Percentiles rank a stretch among this genome's conserved stretches.
These are phyloP conservation scores for Zalerion maritima DNA, from an alignment of 495 filamentous ascomycete species.

Conservation along the genomic window DNA sequence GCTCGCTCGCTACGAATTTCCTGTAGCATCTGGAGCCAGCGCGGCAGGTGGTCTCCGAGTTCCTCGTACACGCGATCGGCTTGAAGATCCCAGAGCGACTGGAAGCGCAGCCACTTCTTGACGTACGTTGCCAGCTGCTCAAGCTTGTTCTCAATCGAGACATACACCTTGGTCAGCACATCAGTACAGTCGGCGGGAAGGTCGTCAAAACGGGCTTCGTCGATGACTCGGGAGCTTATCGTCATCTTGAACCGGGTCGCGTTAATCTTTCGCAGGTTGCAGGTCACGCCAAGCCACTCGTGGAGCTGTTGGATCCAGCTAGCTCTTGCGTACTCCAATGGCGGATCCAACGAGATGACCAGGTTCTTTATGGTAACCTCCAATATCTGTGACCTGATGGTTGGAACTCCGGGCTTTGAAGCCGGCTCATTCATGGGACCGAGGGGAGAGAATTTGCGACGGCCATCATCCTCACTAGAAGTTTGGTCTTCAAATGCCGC, in stretches of 20 bases:
- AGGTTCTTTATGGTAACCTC: conserved; percentile 95
- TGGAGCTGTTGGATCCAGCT: conserved; percentile 91
- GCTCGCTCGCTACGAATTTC: conserved; percentile 86
- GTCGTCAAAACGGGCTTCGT: conserved; percentile 66
- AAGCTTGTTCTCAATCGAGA: conserved; percentile 63
- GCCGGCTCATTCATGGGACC: conserved; percentile 28
- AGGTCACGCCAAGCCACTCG: conserved; percentile 81
- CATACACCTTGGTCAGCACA: conserved; percentile 64
- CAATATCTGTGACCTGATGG: conserved; percentile 57
- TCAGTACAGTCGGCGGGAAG: conserved; percentile 70
- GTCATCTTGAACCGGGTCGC: conserved; percentile 88
- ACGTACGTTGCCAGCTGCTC: conserved; percentile 66
- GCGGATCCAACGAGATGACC: conserved; percentile 86
- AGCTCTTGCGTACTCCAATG: conserved; percentile 77
- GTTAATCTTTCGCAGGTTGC: conserved; percentile 82
- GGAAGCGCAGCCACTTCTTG: conserved; percentile 95
- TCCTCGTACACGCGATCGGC: conserved; percentile 86
- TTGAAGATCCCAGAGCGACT: conserved; percentile 95
- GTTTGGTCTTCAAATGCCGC: conserved; percentile 55
- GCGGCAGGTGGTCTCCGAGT: conserved; percentile 76
- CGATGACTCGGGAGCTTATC: conserved; percentile 43
- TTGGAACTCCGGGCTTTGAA: conserved; percentile 33
- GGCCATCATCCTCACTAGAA: conserved; percentile 26
- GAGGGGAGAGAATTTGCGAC: conserved; percentile 23
- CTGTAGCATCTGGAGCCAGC: conserved; percentile 87